Evolutionary conservation across 1,284 basidiomycete genomes (phyloP), one percentile per base, ranked within the genome.

Genomic region (Bjerkandera adusta): DNA sequence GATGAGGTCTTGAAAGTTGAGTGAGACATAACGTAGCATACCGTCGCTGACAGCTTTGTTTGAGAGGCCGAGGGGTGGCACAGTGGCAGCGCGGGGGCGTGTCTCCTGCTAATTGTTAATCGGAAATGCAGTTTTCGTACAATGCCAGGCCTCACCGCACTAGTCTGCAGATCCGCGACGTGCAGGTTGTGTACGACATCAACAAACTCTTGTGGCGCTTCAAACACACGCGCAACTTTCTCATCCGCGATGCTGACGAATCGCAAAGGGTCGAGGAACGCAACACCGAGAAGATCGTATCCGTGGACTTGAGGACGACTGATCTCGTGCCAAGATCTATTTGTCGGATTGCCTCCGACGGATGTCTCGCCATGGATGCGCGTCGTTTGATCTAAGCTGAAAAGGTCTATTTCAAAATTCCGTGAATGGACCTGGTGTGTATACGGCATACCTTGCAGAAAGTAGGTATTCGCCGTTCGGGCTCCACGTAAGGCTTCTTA

Each of bases 301-400:
- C 94, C 94, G 65, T 98, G 94, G 15, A 96, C 84, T 66, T 98
- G 94, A 20, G 94, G 94, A 13, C 94, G 82, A 22, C 80, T 80
- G 24, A 97, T 72, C 63, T 97, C 94, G 56, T 91, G 89, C 94
- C 94, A 97, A 2, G 66, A 58, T 1, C 45, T 25, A 2, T 57
- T 62, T 5, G 56, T 49, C n/a, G 54, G 25, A 3, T 48, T 48
- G 24, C 61, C 54, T 5, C 38, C 16, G 53, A 68, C 32, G 7
- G 58, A 59, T 24, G 70, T 57, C 18, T 74, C 70, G 0, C 81
- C 92, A 59, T 96, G 92, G 51, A 97, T 79, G 8, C 95, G 82
- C 1, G 90, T 87, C 0, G 92, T 95, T 68, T 96, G 93, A 59
- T 97, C 95, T 36, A 83, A 66, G 29, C 90, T 93, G 57, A 33